A percentile compares a stretch with the other conserved stretches of the same genome.
phyloP scores from a whole-genome alignment of 2,329 filamentous ascomycete genomes.

The Penicillium olsonii region DNA sequence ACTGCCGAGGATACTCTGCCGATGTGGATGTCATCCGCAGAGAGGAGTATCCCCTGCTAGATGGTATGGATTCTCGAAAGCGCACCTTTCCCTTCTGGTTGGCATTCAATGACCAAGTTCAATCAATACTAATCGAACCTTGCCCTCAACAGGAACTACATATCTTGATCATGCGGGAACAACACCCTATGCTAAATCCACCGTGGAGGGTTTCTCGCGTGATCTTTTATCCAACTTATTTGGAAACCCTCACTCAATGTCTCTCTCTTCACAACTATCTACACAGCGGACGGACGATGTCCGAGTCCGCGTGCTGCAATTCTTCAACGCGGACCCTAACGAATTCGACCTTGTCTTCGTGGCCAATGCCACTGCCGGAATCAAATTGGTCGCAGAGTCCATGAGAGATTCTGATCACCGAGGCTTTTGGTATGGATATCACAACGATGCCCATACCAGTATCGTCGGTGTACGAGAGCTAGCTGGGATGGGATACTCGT shows the following conservation, averaged over 20 bases:
- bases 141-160: slow-evolving; percentile 57
- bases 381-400: slow-evolving; percentile 82
- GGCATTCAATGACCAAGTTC: background rate
- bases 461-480: slow-evolving; percentile 77
- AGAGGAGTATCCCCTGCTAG: slow-evolving; percentile 50
- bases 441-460: slow-evolving; percentile 83
- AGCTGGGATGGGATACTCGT: slow-evolving; percentile 61
- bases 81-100: no score
- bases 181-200: slow-evolving; percentile 76
- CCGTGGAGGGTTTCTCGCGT: slow-evolving; percentile 76
- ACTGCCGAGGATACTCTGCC: slow-evolving; percentile 41
- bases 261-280: slow-evolving; percentile 75
- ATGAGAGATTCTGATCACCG: slow-evolving; percentile 62
- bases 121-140: background rate
- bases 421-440: slow-evolving; percentile 84
- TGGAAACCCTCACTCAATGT: slow-evolving; percentile 90
- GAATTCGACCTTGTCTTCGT: slow-evolving; percentile 89
- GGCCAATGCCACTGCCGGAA: slow-evolving; percentile 85
- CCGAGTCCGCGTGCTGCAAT: slow-evolving; percentile 68
- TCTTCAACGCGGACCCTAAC: slow-evolving; percentile 78
- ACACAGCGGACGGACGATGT: slow-evolving; percentile 74
- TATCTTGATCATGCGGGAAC: slow-evolving; percentile 97
- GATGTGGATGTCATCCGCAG: slow-evolving; percentile 51
- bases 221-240: slow-evolving; percentile 79
- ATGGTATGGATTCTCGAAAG: slow-evolving; percentile 29